Evolutionary conservation across 306 rosid genomes (phyloP).

Genomic region (Quercus parvula): DNA sequence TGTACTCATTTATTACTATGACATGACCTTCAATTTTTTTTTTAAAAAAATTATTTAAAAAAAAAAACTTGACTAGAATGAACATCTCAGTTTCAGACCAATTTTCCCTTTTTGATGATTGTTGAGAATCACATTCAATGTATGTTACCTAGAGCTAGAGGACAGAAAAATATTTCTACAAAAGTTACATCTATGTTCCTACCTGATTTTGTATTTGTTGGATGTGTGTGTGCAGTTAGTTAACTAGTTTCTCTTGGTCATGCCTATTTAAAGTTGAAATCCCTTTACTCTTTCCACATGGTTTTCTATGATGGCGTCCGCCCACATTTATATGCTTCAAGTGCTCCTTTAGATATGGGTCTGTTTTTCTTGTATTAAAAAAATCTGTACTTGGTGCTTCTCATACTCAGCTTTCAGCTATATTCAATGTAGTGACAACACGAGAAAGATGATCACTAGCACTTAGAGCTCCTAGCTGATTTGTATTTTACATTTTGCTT

Average conservation of each 20-base stretch:
- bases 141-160: neutral
- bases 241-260: neutral
- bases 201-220: neutral
- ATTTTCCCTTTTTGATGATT: conserved; percentile 13
- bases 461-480: neutral
- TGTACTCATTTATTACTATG: neutral
- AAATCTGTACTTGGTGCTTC: neutral
- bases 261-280: conserved; percentile 8
- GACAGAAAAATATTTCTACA: neutral
- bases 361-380: neutral
- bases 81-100: conserved; percentile 16
- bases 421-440: neutral
- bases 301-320: conserved; percentile 24
- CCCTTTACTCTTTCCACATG: conserved; percentile 17
- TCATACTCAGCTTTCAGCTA: neutral
- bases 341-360: neutral
- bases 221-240: neutral
- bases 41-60: no score
- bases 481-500: conserved; percentile 26
- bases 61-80: neutral
- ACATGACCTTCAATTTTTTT: neutral
- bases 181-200: neutral
- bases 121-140: conserved; percentile 6
- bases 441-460: neutral
- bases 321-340: conserved; percentile 8